Percentiles rank a stretch among this genome's conserved stretches.
Evolutionary conservation across 495 filamentous ascomycete genomes (phyloP).

Genomic region (Penicillium daleae): DNA sequence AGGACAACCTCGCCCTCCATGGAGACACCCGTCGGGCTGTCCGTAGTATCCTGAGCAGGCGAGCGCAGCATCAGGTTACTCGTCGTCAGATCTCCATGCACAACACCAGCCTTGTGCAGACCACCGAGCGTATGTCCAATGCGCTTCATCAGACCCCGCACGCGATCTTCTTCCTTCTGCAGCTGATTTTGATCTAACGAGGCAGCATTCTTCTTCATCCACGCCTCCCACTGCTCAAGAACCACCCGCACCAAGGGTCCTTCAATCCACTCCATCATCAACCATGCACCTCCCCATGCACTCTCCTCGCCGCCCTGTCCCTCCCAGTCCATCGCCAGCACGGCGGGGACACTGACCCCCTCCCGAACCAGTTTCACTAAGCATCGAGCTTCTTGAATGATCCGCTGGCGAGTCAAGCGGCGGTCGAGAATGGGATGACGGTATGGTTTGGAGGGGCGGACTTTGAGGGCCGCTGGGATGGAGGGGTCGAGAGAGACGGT

Average conservation of each 20-base stretch:
- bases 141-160: conserved; percentile 64
- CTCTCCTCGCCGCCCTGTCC: conserved; percentile 32
- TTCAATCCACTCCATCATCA: conserved; percentile 89
- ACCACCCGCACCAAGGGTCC: conserved; percentile 69
- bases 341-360: conserved; percentile 75
- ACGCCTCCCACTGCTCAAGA: conserved; percentile 66
- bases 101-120: conserved; percentile 79
- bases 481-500: conserved; percentile 75
- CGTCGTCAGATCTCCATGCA: conserved; percentile 96
- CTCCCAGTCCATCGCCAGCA: conserved; percentile 75
- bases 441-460: conserved; percentile 91
- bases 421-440: conserved; percentile 89
- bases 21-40: conserved; percentile 20
- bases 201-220: conserved; percentile 36
- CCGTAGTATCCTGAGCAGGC: conserved; percentile 24
- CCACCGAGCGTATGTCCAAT: conserved; percentile 77
- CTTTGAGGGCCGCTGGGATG: conserved; percentile 81
- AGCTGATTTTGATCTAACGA: conserved; percentile 29
- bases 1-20: conserved; percentile 77
- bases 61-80: conserved; percentile 89
- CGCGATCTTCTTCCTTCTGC: conserved; percentile 46
- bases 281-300: conserved; percentile 71
- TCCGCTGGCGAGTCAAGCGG: conserved; percentile 81
- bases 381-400: conserved; percentile 85
- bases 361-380: conserved; percentile 73